Evolutionary conservation across 768 basidiomycete species (phyloP).

Genomic region (Galerina marginata): DNA sequence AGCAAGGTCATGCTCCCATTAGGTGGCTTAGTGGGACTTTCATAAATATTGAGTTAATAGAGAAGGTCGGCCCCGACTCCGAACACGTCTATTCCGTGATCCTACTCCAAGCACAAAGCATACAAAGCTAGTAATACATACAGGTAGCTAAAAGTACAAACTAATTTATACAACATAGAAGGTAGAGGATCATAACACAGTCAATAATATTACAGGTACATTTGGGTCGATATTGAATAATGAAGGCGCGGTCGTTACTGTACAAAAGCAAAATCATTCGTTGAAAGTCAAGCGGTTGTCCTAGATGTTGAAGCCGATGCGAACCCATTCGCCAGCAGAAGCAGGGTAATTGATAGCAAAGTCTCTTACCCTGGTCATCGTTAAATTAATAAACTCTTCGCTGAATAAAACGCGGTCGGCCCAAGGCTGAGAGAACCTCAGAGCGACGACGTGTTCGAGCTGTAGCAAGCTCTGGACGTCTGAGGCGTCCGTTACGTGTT

Average conservation of each 20-base stretch:
- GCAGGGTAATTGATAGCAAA: constrained; percentile 27
- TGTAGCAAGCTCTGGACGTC: constrained; percentile 32
- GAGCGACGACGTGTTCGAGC: constrained; percentile 25
- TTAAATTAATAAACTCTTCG: constrained; percentile 34
- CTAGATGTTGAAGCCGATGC: constrained; percentile 18
- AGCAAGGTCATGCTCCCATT: no score
- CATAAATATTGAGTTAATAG: no score
- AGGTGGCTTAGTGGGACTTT: no score
- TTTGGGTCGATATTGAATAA: neutral
- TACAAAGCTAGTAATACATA: neutral
- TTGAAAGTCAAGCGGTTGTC: neutral
- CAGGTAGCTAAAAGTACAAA: neutral
- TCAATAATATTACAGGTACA: neutral
- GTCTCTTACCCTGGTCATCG: constrained; percentile 31
- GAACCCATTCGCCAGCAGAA: constrained; percentile 16
- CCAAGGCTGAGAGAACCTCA: constrained; percentile 28
- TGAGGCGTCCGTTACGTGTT: constrained; percentile 35
- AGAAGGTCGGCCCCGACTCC: no score
- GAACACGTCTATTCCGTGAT: neutral
- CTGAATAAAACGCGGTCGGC: constrained; percentile 32
- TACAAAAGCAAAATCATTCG: neutral
- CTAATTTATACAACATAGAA: neutral
- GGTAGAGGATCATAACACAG: neutral
- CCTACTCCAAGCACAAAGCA: neutral
- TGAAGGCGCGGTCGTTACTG: no score